These are phyloP conservation scores for Polyrhizophydium stewartii DNA, from an alignment of 371 early-diverging fungal genomes.

Conservation along the genomic window DNA sequence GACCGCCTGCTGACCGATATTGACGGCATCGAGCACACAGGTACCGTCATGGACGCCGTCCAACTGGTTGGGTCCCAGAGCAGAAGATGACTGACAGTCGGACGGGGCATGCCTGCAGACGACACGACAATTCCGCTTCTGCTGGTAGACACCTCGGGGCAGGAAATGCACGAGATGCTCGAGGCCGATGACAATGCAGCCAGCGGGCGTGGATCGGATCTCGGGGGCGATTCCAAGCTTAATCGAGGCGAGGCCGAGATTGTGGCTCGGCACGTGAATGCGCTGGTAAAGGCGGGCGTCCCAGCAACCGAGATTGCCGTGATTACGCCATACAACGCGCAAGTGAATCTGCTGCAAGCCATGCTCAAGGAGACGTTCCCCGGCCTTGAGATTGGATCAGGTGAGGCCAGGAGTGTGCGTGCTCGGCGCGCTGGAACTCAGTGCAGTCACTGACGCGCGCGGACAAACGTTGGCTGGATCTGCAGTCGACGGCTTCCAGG, in stretches of 20 bases:
- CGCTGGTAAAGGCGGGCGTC: constrained; percentile 63
- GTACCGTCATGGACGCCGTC: too few relatives aligned
- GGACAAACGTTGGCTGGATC: too few relatives aligned
- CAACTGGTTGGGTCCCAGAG: neutral
- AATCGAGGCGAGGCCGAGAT: constrained; percentile 75
- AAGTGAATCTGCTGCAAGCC: constrained; percentile 37
- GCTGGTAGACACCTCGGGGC: constrained; percentile 72
- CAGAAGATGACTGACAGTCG: too few relatives aligned
- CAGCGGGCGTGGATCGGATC: too few relatives aligned
- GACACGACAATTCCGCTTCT: constrained; percentile 61
- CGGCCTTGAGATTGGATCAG: constrained; percentile 64
- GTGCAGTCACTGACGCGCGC: too few relatives aligned
- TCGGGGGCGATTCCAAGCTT: constrained; percentile 21
- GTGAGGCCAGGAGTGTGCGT: neutral
- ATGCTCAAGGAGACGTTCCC: constrained; percentile 39
- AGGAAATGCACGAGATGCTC: constrained; percentile 54
- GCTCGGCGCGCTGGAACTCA: too few relatives aligned
- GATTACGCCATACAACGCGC: constrained; percentile 83
- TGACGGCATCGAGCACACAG: constrained; percentile 40
- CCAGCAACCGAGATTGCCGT: constrained; percentile 65
- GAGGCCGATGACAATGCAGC: constrained; percentile 23
- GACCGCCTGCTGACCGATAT: constrained; percentile 63
- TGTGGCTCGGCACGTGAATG: constrained; percentile 56
- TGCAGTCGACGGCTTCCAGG: constrained; percentile 96
- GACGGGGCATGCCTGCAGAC: constrained; percentile 25